phyloP scores from a whole-genome alignment of 1,139 yeast genomes.

The Hansenula anomala region DNA sequence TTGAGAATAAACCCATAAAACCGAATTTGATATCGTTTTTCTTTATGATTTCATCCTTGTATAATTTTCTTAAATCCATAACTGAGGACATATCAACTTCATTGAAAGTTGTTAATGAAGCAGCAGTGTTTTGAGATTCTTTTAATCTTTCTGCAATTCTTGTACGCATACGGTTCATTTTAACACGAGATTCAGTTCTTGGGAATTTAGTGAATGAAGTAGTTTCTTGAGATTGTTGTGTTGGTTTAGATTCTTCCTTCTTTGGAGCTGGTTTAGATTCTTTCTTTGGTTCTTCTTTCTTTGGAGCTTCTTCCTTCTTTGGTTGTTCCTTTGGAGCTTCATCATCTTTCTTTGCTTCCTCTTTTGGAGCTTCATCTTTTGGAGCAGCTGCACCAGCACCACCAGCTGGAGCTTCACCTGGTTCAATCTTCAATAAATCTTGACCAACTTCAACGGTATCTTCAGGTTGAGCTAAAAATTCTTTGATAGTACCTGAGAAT shows the following conservation, averaged over 20 bases:
- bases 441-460: slow-evolving; percentile 97
- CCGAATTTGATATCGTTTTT: slow-evolving; percentile 94
- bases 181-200: slow-evolving; percentile 87
- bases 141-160: slow-evolving; percentile 99
- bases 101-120: slow-evolving; percentile 40
- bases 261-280: slow-evolving; percentile 14
- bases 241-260: slow-evolving; percentile 16
- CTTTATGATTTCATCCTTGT: slow-evolving; percentile 95
- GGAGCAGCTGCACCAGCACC: slow-evolving; percentile 41
- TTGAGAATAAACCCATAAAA: slow-evolving; percentile 97
- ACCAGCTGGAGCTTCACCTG: slow-evolving; percentile 79
- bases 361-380: slow-evolving; percentile 25
- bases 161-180: slow-evolving; percentile 99
- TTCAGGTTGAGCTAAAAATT: slow-evolving; percentile 77
- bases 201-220: slow-evolving; percentile 59
- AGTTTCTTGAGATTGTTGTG: slow-evolving; percentile 20
- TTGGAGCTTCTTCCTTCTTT: slow-evolving; percentile 24
- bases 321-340: slow-evolving; percentile 16
- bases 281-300: slow-evolving; percentile 23
- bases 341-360: slow-evolving; percentile 18
- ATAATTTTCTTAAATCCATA: slow-evolving; percentile 91
- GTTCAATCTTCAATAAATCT: slow-evolving; percentile 83
- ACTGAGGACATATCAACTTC: slow-evolving; percentile 7
- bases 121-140: slow-evolving; percentile 99
- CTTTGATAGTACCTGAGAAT: slow-evolving; percentile 83